Base-by-base conservation (phyloP, 345 rosid species). In the Barbarea vulgaris region DNA sequence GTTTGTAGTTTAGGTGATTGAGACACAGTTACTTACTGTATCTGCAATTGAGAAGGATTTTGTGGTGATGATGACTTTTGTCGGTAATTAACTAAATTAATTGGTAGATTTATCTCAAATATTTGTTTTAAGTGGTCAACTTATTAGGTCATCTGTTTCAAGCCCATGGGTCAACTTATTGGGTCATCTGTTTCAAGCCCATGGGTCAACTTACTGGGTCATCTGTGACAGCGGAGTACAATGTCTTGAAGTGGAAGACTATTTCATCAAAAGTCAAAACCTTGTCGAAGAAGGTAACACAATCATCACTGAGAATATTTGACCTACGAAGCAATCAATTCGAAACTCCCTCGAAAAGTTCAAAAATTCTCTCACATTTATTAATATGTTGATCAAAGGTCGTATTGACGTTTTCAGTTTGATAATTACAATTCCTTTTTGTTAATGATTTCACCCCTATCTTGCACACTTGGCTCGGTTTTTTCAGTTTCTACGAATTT, bases 241-340 rank as follows among this genome's bases (percentile, higher is more conserved):
- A 21, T 37, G 17, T 19, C 8, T 41, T 7, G 5, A 41, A 30
- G 2, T 47, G 0, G 15, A 56, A 46, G 73, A 67, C 73, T 74
- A 17, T 22, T 18, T 67, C 46, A 48, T 48, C 4, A 74, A 57
- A 57, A 56, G 60, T 74, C 78, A 75, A 75, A 60, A 69, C 39
- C 74, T 61, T 61, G 74, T 61, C 4, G 0, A 30, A 76, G 10
- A 76, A 60, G 63, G 12, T n/a, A 44, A 21, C 58, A 18, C 5
- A 58, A 67, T 21, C 9, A 52, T 14, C 31, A 11, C 10, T 17
- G 39, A 73, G 58, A 22, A 31, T 6, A 60, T 6, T 68, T 68
- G 69, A 75, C 79, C 54, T 67, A 60, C 3, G 39, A 60, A 58
- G 15, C 39, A 24, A 74, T 56, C 48, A 44, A 44, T 44, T 44